A percentile compares a stretch with the other conserved stretches of the same genome.
Conservation (phyloP, 306 rosid species). For the Luffa aegyptiaca region DNA sequence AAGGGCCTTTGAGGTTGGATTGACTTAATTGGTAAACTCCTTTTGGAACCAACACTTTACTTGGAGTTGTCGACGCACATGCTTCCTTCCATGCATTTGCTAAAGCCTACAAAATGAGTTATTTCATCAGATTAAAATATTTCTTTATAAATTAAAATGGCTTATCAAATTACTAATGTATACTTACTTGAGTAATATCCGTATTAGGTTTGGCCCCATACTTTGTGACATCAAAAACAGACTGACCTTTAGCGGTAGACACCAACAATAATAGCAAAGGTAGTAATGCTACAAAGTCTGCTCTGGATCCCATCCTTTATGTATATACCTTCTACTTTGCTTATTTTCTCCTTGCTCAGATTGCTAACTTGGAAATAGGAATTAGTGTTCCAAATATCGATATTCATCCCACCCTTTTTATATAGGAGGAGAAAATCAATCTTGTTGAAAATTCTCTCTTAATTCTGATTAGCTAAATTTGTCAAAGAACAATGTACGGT, state of each 20-base stretch:
- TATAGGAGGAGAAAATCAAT: neutral
- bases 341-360: neutral
- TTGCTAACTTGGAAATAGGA: neutral
- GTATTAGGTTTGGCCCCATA: constrained; percentile 12
- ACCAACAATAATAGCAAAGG: neutral
- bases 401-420: neutral
- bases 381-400: neutral
- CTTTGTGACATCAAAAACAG: constrained; percentile 3
- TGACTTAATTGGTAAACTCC: constrained; percentile 7
- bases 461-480: neutral
- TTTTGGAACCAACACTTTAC: constrained; percentile 13
- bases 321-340: neutral
- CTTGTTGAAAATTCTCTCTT: too few species aligned
- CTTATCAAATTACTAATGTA: neutral
- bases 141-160: neutral
- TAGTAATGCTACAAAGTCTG: neutral
- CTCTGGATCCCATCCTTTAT: neutral
- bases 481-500: neutral
- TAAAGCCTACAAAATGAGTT: constrained; percentile 7
- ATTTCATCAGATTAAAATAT: neutral
- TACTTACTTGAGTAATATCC: constrained; percentile 13
- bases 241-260: neutral
- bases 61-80: constrained; percentile 12
- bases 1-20: constrained; percentile 20
- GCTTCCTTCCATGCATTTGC: constrained; percentile 28